Percentiles rank a stretch among this genome's conserved stretches.
phyloP scores from a whole-genome alignment of 1,139 yeast species.

The Blastobotrys ciferrii region DNA sequence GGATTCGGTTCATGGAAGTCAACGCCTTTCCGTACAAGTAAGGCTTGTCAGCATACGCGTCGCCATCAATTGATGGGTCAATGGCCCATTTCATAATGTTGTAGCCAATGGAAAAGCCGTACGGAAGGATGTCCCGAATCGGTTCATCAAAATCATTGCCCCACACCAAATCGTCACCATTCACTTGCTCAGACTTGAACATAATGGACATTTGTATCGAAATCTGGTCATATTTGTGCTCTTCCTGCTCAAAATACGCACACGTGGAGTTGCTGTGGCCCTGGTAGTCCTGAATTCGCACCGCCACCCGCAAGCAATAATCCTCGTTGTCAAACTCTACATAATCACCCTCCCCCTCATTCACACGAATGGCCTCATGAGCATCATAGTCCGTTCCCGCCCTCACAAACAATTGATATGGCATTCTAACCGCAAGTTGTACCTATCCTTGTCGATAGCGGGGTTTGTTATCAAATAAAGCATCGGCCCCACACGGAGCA shows the following conservation, averaged over 20 bases:
- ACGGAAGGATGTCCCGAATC: conserved; percentile 60
- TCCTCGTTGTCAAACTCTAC: conserved; percentile 17
- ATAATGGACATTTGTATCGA: conserved; percentile 33
- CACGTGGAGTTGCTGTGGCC: conserved; percentile 15
- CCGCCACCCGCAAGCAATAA: conserved; percentile 22
- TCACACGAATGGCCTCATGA: conserved; percentile 12
- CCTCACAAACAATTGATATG: conserved; percentile 11
- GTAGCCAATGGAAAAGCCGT: conserved; percentile 55
- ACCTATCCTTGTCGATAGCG: too few relatives aligned
- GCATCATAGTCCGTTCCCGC: conserved; percentile 9
- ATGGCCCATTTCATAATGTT: conserved; percentile 44
- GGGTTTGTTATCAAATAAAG: too few relatives aligned
- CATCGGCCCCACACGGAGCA: too few relatives aligned
- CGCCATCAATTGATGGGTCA: conserved; percentile 65
- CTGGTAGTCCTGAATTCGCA: conserved; percentile 26
- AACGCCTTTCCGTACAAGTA: conserved; percentile 62
- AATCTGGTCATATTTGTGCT: conserved; percentile 29
- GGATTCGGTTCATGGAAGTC: conserved; percentile 49
- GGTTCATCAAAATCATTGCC: conserved; percentile 70
- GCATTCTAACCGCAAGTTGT: too few relatives aligned
- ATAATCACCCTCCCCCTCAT: conserved; percentile 13
- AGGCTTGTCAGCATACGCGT: conserved; percentile 57
- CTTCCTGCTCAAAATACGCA: conserved; percentile 27
- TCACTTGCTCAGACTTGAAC: conserved; percentile 39
- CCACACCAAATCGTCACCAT: conserved; percentile 54